phyloP scores from a whole-genome alignment of 495 filamentous ascomycete genomes.

The Eremomyces bilateralis region DNA sequence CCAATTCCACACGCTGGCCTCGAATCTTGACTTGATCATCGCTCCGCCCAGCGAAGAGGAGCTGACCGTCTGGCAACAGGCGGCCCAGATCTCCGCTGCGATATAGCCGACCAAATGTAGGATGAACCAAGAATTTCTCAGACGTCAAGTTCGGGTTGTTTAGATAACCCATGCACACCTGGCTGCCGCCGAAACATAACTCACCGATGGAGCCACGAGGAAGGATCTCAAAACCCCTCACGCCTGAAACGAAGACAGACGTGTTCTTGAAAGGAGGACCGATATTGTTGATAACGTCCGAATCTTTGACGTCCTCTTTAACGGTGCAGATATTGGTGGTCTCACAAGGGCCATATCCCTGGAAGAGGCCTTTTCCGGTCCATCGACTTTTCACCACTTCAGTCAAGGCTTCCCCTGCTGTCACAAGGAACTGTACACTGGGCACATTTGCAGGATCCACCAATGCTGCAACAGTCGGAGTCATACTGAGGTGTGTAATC shows the following conservation, averaged over 20 bases:
- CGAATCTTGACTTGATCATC: constrained; percentile 72
- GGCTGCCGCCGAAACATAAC: constrained; percentile 65
- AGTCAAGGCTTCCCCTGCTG: constrained; percentile 49
- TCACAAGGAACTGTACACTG: constrained; percentile 40
- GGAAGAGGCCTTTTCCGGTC: constrained; percentile 40
- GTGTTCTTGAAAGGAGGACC: constrained; percentile 47
- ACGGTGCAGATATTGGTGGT: constrained; percentile 58
- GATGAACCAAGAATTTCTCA: constrained; percentile 41
- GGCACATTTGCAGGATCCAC: constrained; percentile 40
- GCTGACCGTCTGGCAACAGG: constrained; percentile 43
- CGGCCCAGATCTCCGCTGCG: constrained; percentile 51
- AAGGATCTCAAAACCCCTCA: constrained; percentile 17
- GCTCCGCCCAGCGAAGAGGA: constrained; percentile 48
- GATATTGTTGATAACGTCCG: constrained; percentile 32
- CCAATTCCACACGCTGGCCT: constrained; percentile 57
- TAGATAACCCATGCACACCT: constrained; percentile 53
- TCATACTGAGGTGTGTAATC: constrained; percentile 58
- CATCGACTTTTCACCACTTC: constrained; percentile 41
- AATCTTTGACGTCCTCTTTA: constrained; percentile 22
- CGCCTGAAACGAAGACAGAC: constrained; percentile 40
- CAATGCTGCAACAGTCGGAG: constrained; percentile 52
- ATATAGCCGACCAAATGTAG: constrained; percentile 42
- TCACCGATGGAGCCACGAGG: constrained; percentile 53
- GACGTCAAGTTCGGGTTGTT: constrained; percentile 30
- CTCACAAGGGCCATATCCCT: constrained; percentile 52